phyloP scores from a whole-genome alignment of 2,329 filamentous ascomycete species.

The Epichloe coenophiala region DNA sequence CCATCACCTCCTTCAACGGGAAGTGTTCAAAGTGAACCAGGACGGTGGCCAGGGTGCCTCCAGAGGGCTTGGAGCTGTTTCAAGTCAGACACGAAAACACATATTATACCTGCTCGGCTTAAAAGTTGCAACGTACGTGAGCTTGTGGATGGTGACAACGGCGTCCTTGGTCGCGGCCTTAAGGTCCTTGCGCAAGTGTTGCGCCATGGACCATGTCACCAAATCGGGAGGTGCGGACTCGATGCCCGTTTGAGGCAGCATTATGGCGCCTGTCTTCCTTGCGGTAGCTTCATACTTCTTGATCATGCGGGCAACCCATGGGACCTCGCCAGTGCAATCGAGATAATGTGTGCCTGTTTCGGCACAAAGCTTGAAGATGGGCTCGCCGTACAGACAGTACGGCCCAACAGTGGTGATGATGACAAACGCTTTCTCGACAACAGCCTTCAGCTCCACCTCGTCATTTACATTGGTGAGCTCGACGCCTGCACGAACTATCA shows the following conservation, averaged over 20 bases:
- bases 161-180: slow-evolving; percentile 38
- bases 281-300: slow-evolving; percentile 41
- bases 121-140: slow-evolving; percentile 20
- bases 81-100: background rate
- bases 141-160: slow-evolving; percentile 32
- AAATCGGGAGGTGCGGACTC: slow-evolving; percentile 52
- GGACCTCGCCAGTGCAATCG: slow-evolving; percentile 47
- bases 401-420: slow-evolving; percentile 48
- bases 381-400: slow-evolving; percentile 42
- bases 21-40: slow-evolving; percentile 45
- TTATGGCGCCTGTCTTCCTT: slow-evolving; percentile 38
- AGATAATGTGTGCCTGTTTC: slow-evolving; percentile 51
- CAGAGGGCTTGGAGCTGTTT: slow-evolving; percentile 32
- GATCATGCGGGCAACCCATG: slow-evolving; percentile 47
- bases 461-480: slow-evolving; percentile 37
- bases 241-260: slow-evolving; percentile 48
- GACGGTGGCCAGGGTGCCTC: slow-evolving; percentile 56
- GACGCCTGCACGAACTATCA: slow-evolving; percentile 24
- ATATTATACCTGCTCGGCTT: background rate
- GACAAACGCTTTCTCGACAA: slow-evolving; percentile 43
- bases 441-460: slow-evolving; percentile 27
- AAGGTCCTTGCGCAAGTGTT: slow-evolving; percentile 35
- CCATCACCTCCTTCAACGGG: slow-evolving; percentile 31
- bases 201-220: slow-evolving; percentile 38
- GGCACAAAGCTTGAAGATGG: slow-evolving; percentile 47